These are phyloP conservation scores for Gaultheria prostrata DNA, from an alignment of 148 eudicot genomes.

Conservation along the genomic window DNA sequence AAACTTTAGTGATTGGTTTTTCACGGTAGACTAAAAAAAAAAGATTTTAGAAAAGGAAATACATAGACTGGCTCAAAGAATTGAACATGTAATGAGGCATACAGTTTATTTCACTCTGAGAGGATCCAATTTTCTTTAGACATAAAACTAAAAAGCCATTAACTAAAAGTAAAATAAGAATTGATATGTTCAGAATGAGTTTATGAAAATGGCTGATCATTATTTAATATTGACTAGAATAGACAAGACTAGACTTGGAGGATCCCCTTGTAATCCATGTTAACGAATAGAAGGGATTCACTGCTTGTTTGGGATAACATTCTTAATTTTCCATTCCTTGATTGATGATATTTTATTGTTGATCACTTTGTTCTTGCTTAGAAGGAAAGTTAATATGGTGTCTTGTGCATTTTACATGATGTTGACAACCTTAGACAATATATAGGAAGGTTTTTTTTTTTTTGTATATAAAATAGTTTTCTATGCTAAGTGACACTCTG, in stretches of 20 bases:
- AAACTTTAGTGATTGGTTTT: no score
- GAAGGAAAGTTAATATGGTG: not conserved
- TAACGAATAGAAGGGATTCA: not conserved
- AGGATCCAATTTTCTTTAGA: not conserved
- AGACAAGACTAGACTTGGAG: not conserved
- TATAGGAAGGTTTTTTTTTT: not conserved
- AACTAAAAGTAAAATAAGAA: not conserved
- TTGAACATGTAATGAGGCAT: not conserved
- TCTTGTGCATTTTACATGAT: not conserved
- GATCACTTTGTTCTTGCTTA: no score
- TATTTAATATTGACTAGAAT: not conserved
- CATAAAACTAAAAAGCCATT: not conserved
- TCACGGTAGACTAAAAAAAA: no score
- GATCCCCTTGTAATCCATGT: constrained; percentile 31
- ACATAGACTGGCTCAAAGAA: not conserved
- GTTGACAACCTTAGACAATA: not conserved
- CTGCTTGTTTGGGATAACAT: not conserved
- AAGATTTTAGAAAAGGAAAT: no score
- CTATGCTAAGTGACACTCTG: no score
- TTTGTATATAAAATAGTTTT: no score
- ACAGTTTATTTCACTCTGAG: not conserved
- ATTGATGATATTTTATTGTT: not conserved
- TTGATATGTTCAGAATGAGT: not conserved
- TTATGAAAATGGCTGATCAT: not conserved
- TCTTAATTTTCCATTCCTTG: not conserved